Base-by-base conservation (phyloP, 768 basidiomycete genomes). In the Hypsizygus marmoreus region DNA sequence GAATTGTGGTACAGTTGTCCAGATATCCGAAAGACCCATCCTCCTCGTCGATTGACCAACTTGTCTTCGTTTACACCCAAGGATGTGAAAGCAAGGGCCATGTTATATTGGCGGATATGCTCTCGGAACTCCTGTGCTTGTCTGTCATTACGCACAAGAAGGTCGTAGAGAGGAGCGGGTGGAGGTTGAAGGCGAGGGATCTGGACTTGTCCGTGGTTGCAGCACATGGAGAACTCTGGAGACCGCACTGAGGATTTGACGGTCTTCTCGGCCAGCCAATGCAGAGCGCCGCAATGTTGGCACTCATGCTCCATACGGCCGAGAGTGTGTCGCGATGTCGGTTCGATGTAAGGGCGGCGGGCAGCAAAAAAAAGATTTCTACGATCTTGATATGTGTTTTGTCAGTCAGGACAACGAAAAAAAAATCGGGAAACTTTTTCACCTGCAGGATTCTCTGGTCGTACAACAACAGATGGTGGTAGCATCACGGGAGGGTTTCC, bases 21-120 rank as follows among this genome's bases (percentile, higher is more conserved):
- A 53, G 55, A 61, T 5, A 76, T 64, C 0, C 50, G 43, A 43
- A 71, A 74, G 7, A 66, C 58, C 11, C 60, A 66, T 4, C 65
- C 68, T 55, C 56, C 14, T 14, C 63, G 57, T 53, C 52, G 30
- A 39, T 63, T 58, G 23, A 68, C 40, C 2, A 48, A 41, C 11
- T 62, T 26, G 45, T 73, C 69, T 19, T 66, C 50, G 4, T 49
- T 34, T 1, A 65, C 63, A 8, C 64, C 63, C 0, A 75, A 23
- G 0, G 71, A 74, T 0, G 67, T 71, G 43, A 75, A 73, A 0
- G 72, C 57, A 35, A 76, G 56, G 1, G 75, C 65, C 28, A 55
- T 51, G 41, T 77, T 78, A 32, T 76, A 76, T 20, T 69, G 64
- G 9, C 65, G 52, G 6, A 75, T 72, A 4, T 73, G 63, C 58